phyloP scores from a whole-genome alignment of 257 asterid genomes.

The Nicotiana tabacum region DNA sequence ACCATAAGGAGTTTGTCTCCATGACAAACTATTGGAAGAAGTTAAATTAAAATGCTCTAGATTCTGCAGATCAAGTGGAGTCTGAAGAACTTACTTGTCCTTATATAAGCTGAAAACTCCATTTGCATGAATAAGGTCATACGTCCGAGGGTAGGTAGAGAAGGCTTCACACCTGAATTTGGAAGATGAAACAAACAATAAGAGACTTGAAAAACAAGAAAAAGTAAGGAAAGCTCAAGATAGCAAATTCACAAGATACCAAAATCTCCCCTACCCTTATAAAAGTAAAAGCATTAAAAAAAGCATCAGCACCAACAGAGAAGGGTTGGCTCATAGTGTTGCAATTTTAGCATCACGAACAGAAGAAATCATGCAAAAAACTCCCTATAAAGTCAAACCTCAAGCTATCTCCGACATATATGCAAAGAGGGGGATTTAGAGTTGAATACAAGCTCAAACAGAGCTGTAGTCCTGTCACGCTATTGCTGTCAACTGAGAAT shows the following conservation, averaged over 20 bases:
- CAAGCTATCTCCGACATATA: not conserved
- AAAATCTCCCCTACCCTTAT: not conserved
- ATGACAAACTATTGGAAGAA: not conserved
- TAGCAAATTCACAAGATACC: not conserved
- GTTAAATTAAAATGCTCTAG: not conserved
- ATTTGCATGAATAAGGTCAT: conserved; percentile 41
- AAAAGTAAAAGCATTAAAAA: not conserved
- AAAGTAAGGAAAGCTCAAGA: not conserved
- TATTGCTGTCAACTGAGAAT: not conserved
- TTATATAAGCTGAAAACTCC: conserved; percentile 39
- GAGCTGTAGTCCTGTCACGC: not conserved
- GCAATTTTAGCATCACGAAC: not conserved
- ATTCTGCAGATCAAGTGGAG: not conserved
- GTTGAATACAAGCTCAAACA: not conserved
- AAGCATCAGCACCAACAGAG: conserved; percentile 5
- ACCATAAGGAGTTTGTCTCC: not conserved
- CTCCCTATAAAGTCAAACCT: not conserved
- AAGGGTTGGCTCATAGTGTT: not conserved
- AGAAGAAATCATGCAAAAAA: not conserved
- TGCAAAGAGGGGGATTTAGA: not conserved
- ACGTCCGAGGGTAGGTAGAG: conserved; percentile 42
- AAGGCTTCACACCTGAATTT: conserved; percentile 40
- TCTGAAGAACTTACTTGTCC: conserved; percentile 28
- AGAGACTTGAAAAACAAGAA: not conserved
- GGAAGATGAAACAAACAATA: not conserved